Evolutionary conservation across 257 asterid genomes (phyloP).

Genomic region (Plantago elongata): DNA sequence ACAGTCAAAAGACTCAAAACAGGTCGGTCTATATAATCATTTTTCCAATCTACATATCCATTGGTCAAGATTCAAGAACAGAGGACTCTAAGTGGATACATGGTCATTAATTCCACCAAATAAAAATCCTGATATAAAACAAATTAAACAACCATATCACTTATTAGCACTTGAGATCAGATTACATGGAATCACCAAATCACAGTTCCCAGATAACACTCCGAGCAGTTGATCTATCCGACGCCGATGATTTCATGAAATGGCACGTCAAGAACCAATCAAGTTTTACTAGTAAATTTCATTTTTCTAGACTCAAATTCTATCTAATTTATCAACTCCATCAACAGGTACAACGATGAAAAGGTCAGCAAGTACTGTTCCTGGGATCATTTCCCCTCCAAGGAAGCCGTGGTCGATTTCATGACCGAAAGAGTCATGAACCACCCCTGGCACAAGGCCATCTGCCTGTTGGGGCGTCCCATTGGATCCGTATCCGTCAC

Average conservation of each 20-base stretch:
- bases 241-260: conserved; percentile 51
- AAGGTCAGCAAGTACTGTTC: conserved; percentile 63
- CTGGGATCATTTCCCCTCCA: conserved; percentile 52
- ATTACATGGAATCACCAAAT: neutral
- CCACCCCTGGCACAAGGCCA: conserved; percentile 60
- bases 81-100: too few species aligned
- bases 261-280: conserved; percentile 25
- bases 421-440: conserved; percentile 20
- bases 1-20: too few species aligned
- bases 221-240: conserved; percentile 49
- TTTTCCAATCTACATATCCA: too few species aligned
- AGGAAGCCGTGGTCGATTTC: conserved; percentile 39
- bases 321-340: neutral
- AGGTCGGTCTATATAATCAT: too few species aligned
- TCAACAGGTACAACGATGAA: conserved; percentile 44
- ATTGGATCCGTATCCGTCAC: conserved; percentile 51
- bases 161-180: too few species aligned
- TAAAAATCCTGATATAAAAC: too few species aligned
- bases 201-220: conserved; percentile 33
- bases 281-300: too few species aligned
- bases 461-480: conserved; percentile 46
- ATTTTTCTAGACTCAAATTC: neutral
- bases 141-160: too few species aligned
- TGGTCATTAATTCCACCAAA: too few species aligned
- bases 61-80: too few species aligned